Evolutionary conservation across 495 filamentous ascomycete genomes (phyloP).

Genomic region (Sphaerosporella brunnea): DNA sequence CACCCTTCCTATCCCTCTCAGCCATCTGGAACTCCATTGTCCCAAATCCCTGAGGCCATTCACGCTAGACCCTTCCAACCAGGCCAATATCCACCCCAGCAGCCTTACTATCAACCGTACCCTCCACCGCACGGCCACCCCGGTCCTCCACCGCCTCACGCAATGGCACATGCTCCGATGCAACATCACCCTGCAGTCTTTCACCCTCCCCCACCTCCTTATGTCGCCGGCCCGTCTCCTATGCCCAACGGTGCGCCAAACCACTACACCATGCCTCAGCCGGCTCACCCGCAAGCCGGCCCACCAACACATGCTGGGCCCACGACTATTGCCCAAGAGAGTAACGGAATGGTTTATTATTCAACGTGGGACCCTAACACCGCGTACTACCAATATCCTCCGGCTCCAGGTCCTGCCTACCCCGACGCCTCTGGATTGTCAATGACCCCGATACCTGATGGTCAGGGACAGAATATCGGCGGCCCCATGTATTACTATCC

Average conservation of each 20-base stretch:
- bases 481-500: slow-evolving; percentile 55
- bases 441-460: slow-evolving; percentile 37
- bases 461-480: slow-evolving; percentile 33
- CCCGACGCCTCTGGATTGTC: slow-evolving; percentile 32
- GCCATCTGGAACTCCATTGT: slow-evolving; percentile 69
- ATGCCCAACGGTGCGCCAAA: slow-evolving; percentile 20
- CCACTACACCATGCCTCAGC: slow-evolving; percentile 31
- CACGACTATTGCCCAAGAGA: slow-evolving; percentile 74
- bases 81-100: slow-evolving; percentile 42
- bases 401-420: slow-evolving; percentile 35
- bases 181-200: slow-evolving; percentile 18
- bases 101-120: slow-evolving; percentile 45
- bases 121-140: slow-evolving; percentile 37
- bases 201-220: slow-evolving; percentile 30
- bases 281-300: slow-evolving; percentile 31
- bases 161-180: slow-evolving; percentile 20
- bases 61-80: slow-evolving; percentile 88
- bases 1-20: slow-evolving; percentile 55
- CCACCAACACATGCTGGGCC: slow-evolving; percentile 36
- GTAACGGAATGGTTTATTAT: slow-evolving; percentile 90
- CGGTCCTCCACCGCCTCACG: slow-evolving; percentile 37
- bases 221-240: slow-evolving; percentile 30
- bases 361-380: slow-evolving; percentile 33
- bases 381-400: slow-evolving; percentile 49
- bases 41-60: slow-evolving; percentile 86